Conservation (phyloP, 345 rosid genomes). For the Psidium guajava region DNA sequence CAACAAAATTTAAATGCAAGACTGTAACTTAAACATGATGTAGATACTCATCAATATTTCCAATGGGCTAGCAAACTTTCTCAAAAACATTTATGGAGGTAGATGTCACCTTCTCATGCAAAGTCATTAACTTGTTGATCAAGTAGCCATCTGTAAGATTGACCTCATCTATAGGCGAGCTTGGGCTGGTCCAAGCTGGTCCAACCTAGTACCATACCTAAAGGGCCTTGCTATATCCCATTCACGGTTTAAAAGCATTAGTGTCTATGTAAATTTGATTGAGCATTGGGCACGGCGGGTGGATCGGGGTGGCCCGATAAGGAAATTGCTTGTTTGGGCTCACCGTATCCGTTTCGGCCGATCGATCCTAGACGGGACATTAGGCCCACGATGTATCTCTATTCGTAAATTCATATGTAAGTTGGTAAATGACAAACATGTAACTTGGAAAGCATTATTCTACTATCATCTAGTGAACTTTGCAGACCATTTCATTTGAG, state of each 20-base stretch:
- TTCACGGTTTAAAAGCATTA: not conserved
- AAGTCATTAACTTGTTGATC: not conserved
- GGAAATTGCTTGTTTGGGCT: not conserved
- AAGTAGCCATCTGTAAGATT: not conserved
- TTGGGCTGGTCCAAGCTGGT: not conserved
- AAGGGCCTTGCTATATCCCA: not conserved
- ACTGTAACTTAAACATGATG: not conserved
- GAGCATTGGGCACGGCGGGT: not conserved
- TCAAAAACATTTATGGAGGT: not conserved
- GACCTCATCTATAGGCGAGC: fast-evolving
- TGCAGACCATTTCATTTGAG: not conserved
- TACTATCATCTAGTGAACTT: not conserved
- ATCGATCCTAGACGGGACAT: not conserved
- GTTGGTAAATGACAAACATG: not conserved
- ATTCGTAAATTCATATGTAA: not conserved
- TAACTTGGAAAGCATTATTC: not conserved
- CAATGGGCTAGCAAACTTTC: not conserved
- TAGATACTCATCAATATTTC: fast-evolving
- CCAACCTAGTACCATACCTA: not conserved
- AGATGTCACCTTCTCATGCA: not conserved
- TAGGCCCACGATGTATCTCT: not conserved
- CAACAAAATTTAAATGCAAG: not conserved
- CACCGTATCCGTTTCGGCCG: not conserved
- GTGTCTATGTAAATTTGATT: not conserved
- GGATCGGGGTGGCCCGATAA: not conserved